Percentiles rank a stretch among this genome's conserved stretches.
These are phyloP conservation scores for Boletales sp. DNA, from an alignment of 768 basidiomycete genomes.

Conservation along the genomic window DNA sequence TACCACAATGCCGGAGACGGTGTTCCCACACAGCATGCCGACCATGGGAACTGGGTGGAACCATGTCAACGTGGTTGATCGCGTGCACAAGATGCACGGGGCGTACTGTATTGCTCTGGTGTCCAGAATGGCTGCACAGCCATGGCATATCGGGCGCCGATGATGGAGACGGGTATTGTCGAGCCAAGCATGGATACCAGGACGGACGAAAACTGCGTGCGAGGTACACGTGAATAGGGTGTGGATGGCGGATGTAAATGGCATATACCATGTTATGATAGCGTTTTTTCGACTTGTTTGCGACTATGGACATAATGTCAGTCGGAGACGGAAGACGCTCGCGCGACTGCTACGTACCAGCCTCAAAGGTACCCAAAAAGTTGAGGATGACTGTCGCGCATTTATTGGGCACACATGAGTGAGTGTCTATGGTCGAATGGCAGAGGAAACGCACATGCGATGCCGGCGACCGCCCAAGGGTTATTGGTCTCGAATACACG, in stretches of 20 bases:
- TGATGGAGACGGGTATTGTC: conserved; percentile 74
- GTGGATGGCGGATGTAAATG: not conserved
- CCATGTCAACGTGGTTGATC: not conserved
- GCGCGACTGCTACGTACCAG: conserved; percentile 42
- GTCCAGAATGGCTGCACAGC: conserved; percentile 75
- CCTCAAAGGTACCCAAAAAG: conserved; percentile 73
- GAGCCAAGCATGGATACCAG: conserved; percentile 68
- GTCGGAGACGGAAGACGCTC: not conserved
- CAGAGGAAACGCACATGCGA: conserved; percentile 53
- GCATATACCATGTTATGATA: conserved; percentile 65
- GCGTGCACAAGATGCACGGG: not conserved
- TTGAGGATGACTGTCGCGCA: conserved; percentile 57
- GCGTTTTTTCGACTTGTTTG: conserved; percentile 74
- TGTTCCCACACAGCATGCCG: conserved; percentile 82
- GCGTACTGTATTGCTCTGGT: conserved; percentile 74
- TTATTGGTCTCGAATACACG: conserved; percentile 74
- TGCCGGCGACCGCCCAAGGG: conserved; percentile 69
- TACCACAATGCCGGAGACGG: conserved; percentile 74
- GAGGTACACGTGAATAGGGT: not conserved
- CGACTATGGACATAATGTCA: conserved; percentile 40
- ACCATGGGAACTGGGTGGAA: conserved; percentile 58
- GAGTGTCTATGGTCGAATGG: not conserved
- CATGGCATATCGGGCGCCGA: conserved; percentile 78
- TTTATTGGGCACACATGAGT: not conserved
- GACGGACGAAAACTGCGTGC: conserved; percentile 55